A percentile compares a stretch with the other conserved stretches of the same genome.
These are phyloP conservation scores for Detonula confervacea DNA, from an alignment of 352 stramenopile species.

Conservation along the genomic window DNA sequence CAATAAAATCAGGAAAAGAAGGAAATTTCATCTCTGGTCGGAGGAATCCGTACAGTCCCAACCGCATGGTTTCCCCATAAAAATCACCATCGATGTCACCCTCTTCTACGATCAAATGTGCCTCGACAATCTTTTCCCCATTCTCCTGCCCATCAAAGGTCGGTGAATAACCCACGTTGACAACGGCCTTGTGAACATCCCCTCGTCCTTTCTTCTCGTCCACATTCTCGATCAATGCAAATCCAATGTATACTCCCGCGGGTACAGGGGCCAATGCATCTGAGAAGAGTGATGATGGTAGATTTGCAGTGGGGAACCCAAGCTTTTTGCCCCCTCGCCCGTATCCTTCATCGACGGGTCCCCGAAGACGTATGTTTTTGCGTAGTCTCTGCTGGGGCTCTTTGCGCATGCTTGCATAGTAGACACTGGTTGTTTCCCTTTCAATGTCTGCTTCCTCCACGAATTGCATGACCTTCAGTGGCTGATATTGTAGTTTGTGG, in stretches of 20 bases:
- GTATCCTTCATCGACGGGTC: constrained; percentile 92
- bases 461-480: too few species aligned
- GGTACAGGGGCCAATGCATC: constrained; percentile 85
- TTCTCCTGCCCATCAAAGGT: constrained; percentile 88
- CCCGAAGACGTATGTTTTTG: constrained; percentile 87
- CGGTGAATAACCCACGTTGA: constrained; percentile 94
- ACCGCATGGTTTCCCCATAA: constrained; percentile 92
- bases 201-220: constrained; percentile 51
- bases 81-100: constrained; percentile 87
- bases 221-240: constrained; percentile 74
- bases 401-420: too few species aligned
- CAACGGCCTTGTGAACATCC: constrained; percentile 91
- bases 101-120: constrained; percentile 88
- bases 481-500: too few species aligned
- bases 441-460: too few species aligned
- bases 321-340: constrained; percentile 95
- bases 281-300: constrained; percentile 84
- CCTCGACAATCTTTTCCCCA: constrained; percentile 95
- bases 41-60: constrained; percentile 92
- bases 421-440: too few species aligned
- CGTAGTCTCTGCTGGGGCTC: too few species aligned
- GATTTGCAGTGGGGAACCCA: constrained; percentile 94
- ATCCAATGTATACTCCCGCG: constrained; percentile 76
- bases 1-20: constrained; percentile 92
- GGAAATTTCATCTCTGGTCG: constrained; percentile 94